phyloP scores from a whole-genome alignment of 2,329 filamentous ascomycete species.

The Didymella lethalis region DNA sequence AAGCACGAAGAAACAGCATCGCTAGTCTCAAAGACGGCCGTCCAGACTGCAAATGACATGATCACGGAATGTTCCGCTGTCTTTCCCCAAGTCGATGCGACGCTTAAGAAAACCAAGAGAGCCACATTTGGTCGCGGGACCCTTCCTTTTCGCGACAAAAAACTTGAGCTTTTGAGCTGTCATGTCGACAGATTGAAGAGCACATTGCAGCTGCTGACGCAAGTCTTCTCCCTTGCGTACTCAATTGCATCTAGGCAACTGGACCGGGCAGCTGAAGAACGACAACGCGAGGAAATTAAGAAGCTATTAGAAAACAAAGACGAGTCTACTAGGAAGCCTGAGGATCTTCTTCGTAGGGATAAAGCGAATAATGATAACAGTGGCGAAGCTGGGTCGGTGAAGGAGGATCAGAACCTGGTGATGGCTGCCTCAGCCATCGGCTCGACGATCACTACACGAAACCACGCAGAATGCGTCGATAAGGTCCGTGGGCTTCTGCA shows the following conservation, averaged over 20 bases:
- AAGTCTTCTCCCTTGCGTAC: not conserved
- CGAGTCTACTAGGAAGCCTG: not conserved
- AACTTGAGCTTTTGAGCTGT: not conserved
- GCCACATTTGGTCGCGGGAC: constrained; percentile 1
- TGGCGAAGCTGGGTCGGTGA: not conserved
- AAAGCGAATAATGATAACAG: not conserved
- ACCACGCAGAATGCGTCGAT: not conserved
- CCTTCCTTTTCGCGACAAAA: not conserved
- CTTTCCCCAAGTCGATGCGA: not conserved
- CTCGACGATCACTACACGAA: not conserved
- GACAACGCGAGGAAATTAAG: not conserved
- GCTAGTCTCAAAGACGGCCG: constrained; percentile 37
- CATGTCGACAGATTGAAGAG: not conserved
- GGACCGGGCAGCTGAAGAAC: not conserved
- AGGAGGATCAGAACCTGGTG: no score
- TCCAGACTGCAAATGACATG: constrained; percentile 29
- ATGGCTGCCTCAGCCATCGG: not conserved
- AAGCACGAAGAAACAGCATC: constrained; percentile 33
- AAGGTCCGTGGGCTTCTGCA: not conserved
- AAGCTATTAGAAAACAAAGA: not conserved
- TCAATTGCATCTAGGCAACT: not conserved
- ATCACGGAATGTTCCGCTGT: not conserved
- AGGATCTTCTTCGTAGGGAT: not conserved
- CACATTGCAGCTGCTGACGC: not conserved
- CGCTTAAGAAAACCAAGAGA: constrained; percentile 35